A percentile compares a stretch with the other conserved stretches of the same genome.
Evolutionary conservation across 495 filamentous ascomycete genomes (phyloP).

Genomic region (Annulohypoxylon bovei): DNA sequence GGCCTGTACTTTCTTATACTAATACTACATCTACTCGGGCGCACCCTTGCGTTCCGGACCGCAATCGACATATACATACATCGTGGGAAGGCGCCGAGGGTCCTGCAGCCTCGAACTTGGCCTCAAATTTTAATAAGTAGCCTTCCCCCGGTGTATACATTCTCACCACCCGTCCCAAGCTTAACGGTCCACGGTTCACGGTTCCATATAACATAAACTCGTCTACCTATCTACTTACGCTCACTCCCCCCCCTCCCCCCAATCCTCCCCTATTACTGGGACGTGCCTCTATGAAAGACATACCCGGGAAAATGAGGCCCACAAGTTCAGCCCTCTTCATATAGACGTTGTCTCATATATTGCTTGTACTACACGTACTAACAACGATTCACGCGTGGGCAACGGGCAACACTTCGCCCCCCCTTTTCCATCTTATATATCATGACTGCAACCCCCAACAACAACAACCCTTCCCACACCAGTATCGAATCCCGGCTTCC

Average conservation of each 20-base stretch:
- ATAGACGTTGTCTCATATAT: conserved; percentile 46
- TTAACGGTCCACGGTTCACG: conserved; percentile 11
- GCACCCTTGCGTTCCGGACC: conserved; percentile 48
- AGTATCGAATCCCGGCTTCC: conserved; percentile 43
- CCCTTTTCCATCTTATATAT: conserved; percentile 38
- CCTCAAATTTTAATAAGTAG: conserved; percentile 44
- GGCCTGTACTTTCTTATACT: conserved; percentile 46
- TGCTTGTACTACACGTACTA: conserved; percentile 40
- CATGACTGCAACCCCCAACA: conserved; percentile 51
- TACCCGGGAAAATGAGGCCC: conserved; percentile 49
- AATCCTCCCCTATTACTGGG: conserved; percentile 36
- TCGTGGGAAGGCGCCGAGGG: conserved; percentile 47
- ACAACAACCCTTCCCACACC: conserved; percentile 38
- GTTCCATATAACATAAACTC: conserved; percentile 5
- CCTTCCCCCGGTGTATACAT: conserved; percentile 46
- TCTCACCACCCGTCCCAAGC: conserved; percentile 18
- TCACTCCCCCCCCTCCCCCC: conserved; percentile 31
- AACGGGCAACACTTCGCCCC: conserved; percentile 38
- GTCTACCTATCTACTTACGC: conserved; percentile 31
- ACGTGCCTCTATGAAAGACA: conserved; percentile 45
- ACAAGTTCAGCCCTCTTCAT: conserved; percentile 45
- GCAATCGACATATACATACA: conserved; percentile 44
- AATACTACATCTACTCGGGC: conserved; percentile 33
- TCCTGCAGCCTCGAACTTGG: conserved; percentile 49
- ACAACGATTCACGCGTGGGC: conserved; percentile 39